Evolutionary conservation across 2,329 filamentous ascomycete genomes (phyloP).

Genomic region (Calonectria montana): DNA sequence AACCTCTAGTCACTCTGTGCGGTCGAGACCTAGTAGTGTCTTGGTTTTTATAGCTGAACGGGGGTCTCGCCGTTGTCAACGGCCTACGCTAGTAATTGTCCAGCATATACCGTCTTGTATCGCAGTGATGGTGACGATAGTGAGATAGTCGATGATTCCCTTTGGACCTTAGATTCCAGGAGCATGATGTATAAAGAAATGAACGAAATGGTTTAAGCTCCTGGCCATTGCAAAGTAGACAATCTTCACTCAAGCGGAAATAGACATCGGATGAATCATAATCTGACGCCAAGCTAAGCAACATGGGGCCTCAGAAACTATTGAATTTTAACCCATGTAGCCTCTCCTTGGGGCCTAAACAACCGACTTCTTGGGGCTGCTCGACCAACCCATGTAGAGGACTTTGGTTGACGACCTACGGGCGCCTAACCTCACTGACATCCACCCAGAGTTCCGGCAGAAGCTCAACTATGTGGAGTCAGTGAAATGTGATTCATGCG

Average conservation of each 20-base stretch:
- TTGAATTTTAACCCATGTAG: background rate
- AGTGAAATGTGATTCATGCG: background rate
- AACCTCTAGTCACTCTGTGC: background rate
- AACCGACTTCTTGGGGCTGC: background rate
- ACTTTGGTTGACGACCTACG: background rate
- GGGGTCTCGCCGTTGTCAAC: background rate
- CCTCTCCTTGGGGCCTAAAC: background rate
- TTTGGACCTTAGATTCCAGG: background rate
- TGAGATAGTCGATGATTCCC: background rate
- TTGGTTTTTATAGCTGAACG: background rate
- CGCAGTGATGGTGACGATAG: background rate
- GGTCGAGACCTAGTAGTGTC: background rate
- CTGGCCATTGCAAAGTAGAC: background rate
- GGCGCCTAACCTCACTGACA: background rate
- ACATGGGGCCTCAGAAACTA: background rate
- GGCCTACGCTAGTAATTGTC: background rate
- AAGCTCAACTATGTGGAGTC: background rate
- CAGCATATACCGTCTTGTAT: background rate
- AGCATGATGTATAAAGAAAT: background rate
- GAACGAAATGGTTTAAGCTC: background rate
- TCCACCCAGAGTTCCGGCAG: background rate
- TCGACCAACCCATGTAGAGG: background rate
- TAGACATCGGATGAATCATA: background rate
- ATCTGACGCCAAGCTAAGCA: background rate
- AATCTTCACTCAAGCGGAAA: background rate